A percentile compares a stretch with the other conserved stretches of the same genome.
Evolutionary conservation across 2,329 filamentous ascomycete genomes (phyloP).

Genomic region (Epichloe amarillans): DNA sequence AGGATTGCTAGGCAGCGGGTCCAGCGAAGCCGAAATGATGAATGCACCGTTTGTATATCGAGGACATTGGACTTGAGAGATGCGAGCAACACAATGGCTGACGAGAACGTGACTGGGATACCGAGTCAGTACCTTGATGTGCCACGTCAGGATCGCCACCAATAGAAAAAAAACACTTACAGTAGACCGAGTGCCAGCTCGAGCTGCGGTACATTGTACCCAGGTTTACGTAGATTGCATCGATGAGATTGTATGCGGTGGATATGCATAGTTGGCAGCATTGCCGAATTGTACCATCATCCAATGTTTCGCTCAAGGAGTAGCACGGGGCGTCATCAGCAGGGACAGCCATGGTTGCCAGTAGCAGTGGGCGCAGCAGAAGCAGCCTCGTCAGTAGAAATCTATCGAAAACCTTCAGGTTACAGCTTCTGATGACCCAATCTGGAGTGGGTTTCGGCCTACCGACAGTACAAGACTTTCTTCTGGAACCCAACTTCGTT

Average conservation of each 20-base stretch:
- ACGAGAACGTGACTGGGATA: background rate
- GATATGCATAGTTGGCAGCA: slow-evolving; percentile 1
- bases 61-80: slow-evolving; percentile 1
- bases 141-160: background rate
- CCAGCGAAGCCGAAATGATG: slow-evolving; percentile 1
- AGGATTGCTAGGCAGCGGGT: background rate
- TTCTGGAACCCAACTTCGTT: slow-evolving; percentile 2
- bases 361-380: background rate
- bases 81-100: background rate
- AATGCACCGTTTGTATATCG: background rate
- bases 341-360: background rate
- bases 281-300: background rate
- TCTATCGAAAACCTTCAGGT: background rate
- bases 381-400: slow-evolving; percentile 2
- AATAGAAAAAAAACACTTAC: background rate
- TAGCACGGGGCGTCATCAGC: background rate
- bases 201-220: slow-evolving; percentile 1
- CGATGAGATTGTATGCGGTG: slow-evolving; percentile 2
- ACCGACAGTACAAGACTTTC: slow-evolving; percentile 3
- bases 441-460: background rate
- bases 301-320: background rate
- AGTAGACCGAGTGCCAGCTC: slow-evolving; percentile 4
- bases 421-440: background rate
- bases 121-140: background rate
- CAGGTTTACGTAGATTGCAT: background rate